Conservation (phyloP, 768 basidiomycete genomes). For the Lentinula guzmanii region DNA sequence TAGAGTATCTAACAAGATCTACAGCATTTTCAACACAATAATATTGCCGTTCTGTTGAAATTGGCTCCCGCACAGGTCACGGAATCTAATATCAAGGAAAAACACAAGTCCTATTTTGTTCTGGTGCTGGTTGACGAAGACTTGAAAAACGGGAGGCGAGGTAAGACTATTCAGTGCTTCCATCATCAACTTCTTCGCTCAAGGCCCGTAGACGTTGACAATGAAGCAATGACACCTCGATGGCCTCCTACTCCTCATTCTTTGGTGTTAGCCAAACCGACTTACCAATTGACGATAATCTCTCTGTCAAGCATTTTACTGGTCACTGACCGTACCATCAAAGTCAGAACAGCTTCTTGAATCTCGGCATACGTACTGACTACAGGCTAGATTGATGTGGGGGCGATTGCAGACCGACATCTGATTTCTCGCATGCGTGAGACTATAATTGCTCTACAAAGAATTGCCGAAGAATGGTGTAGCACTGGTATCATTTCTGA, state of each 20-base stretch:
- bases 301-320: constrained; percentile 70
- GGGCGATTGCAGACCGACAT: constrained; percentile 61
- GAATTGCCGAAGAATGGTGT: constrained; percentile 53
- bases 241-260: constrained; percentile 65
- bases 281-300: constrained; percentile 64
- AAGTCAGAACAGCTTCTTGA: constrained; percentile 40
- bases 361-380: constrained; percentile 4
- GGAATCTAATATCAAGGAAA: constrained; percentile 38
- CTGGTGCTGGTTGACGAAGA: constrained; percentile 64
- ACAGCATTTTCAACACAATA: constrained; percentile 73
- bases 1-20: constrained; percentile 2
- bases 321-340: constrained; percentile 63
- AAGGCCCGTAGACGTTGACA: constrained; percentile 44
- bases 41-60: constrained; percentile 68
- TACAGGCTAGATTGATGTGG: constrained; percentile 55
- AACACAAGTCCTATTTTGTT: constrained; percentile 55
- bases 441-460: constrained; percentile 43
- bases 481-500: constrained; percentile 50
- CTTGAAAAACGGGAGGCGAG: constrained; percentile 49
- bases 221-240: constrained; percentile 54
- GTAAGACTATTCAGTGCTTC: constrained; percentile 25
- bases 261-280: constrained; percentile 41
- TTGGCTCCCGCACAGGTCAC: constrained; percentile 43
- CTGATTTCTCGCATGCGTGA: constrained; percentile 58
- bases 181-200: not conserved